Base-by-base conservation (phyloP, 1,139 yeast genomes). In the Diutina neorugosa region DNA sequence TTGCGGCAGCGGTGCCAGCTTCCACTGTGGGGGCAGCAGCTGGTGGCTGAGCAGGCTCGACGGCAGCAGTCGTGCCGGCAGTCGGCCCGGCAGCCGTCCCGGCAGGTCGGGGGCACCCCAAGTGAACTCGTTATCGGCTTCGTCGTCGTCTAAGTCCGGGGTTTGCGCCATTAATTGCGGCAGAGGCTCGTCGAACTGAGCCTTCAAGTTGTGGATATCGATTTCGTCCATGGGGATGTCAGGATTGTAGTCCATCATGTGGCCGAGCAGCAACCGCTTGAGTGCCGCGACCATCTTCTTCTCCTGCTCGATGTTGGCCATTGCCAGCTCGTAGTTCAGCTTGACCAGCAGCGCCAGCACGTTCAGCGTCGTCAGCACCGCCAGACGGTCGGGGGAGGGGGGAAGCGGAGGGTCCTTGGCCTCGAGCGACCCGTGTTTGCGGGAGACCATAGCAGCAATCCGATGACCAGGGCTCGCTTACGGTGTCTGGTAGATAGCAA, bases 261-360 rank as follows among this genome's bases (percentile, higher is more conserved):
- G 73, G 14, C 84, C 84, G 16, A 80, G 77, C 7, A 81, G 76
- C 23, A 79, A 66, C 54, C 84, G 68, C 62, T 80, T 80, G 56
- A 80, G 68, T 14, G 82, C 81, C 41, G 81, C 78, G 59, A 80
- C 84, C 70, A 77, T 76, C 64, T 76, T 76, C 65, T 78, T 76
- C 61, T 80, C 84, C 60, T 76, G 80, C 61, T 79, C 81, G 52
- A 75, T 69, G 55, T 73, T 77, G 59, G 71, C 73, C 44, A 76
- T 78, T 12, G 80, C 80, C 49, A 71, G 66, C 59, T 69, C 74
- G 59, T 68, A 69, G 58, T 56, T 57, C 23, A 27, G 40, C 21
- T 46, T 46, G n/a, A 14, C 40, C 50, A 46, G 50, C 34, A 44
- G 48, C 48, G 19, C 16, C 48, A 23, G 34, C 31, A 44, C 16